Evolutionary conservation across 495 filamentous ascomycete species (phyloP), one percentile per base, ranked within the genome.

Genomic region (Lasiosphaeris hirsuta): DNA sequence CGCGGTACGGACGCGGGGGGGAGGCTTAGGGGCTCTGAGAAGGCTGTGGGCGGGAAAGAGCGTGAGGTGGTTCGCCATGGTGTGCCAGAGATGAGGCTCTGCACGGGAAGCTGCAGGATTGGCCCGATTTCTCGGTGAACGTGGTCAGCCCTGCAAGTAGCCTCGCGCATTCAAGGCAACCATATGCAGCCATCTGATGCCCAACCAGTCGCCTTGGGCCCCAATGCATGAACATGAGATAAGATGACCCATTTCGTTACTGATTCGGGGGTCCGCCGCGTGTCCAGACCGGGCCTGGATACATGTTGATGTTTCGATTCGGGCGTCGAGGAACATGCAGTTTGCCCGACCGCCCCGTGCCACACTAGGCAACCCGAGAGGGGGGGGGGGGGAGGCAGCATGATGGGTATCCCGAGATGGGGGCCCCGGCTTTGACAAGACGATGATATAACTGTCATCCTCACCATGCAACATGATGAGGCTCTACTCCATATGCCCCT

Each of bases 141-240:
- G 23, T 55, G 36, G 60, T 58, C 58, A 63, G 63, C 63, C 63
- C 43, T 7, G 47, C 55, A 49, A 46, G 54, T 44, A 63, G 57
- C 60, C 60, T 52, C 36, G 15, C 13, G 38, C 9, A 15, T 38
- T 36, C 45, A 30, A 52, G 52, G 58, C 53, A 62, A 59, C 63
- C 63, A 53, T 44, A 37, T 34, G 49, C 59, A 63, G 47, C 54
- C 47, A 34, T n/a, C 38, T 44, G 34, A 35, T 50, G 43, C 58
- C 56, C 52, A 58, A 62, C 30, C 8, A 41, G 41, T 54, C 51
- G 63, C 61, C 50, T 66, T 69, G 63, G 60, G 61, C 59, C 7
- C 35, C 40, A 23, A 62, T 23, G 59, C 66, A 66, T 55, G 36
- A 56, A 33, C 11, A 17, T 10, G 43, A 14, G 23, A 14, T 11